Percentiles rank a stretch among this genome's conserved stretches.
These are phyloP conservation scores for Cucurbita argyrosperma DNA, from an alignment of 306 rosid genomes.

Conservation along the genomic window DNA sequence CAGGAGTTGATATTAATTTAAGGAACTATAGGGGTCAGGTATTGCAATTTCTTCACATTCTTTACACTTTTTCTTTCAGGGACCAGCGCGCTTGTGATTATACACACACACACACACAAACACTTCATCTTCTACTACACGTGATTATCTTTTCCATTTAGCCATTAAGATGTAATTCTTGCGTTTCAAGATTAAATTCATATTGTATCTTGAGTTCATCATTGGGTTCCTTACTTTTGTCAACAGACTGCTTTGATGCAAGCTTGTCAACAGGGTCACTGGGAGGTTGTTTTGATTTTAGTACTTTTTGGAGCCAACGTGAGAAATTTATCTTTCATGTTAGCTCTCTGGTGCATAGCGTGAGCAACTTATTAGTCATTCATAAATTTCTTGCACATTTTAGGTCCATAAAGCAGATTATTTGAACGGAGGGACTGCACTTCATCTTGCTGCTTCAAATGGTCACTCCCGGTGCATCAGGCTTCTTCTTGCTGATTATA, in stretches of 20 bases:
- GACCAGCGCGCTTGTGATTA: not conserved
- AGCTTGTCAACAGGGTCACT: slow-evolving; percentile 97
- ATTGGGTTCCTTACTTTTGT: not conserved
- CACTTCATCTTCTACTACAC: not conserved
- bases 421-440: slow-evolving; percentile 88
- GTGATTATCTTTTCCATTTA: slow-evolving; percentile 7
- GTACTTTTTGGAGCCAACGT: slow-evolving; percentile 63
- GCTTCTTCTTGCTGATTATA: slow-evolving; percentile 63
- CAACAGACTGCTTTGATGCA: slow-evolving; percentile 99
- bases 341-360: not conserved
- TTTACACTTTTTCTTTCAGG: not conserved
- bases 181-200: not conserved
- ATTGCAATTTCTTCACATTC: slow-evolving; percentile 6
- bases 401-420: slow-evolving; percentile 86
- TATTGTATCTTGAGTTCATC: not conserved
- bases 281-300: slow-evolving; percentile 88
- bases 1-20: slow-evolving; percentile 87
- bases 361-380: not conserved
- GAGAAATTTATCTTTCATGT: slow-evolving; percentile 9
- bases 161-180: not conserved
- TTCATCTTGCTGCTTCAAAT: slow-evolving; percentile 86
- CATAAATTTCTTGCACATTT: slow-evolving; percentile 2
- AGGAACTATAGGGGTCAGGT: slow-evolving; percentile 99
- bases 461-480: slow-evolving; percentile 87
- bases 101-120: not conserved